Evolutionary conservation across 2,329 filamentous ascomycete species (phyloP).

Genomic region (Fusarium albosuccineum): DNA sequence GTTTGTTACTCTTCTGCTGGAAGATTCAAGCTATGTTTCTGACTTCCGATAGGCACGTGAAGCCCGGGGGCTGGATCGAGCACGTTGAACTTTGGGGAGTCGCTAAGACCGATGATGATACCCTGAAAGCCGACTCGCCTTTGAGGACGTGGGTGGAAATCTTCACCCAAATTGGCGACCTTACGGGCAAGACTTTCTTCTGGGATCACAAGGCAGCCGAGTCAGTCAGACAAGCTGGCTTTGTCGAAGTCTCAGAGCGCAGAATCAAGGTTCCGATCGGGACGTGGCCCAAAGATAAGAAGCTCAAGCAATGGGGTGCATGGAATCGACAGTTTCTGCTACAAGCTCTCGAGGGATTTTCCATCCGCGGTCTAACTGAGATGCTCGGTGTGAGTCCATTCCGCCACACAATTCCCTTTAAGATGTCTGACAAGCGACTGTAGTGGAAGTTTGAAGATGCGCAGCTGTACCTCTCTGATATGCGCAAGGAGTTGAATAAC

Average conservation of each 20-base stretch:
- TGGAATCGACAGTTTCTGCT: slow-evolving; percentile 33
- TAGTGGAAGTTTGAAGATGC: slow-evolving; percentile 3
- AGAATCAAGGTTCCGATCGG: slow-evolving; percentile 25
- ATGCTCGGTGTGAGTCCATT: background rate
- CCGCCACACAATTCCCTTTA: background rate
- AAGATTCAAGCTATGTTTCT: background rate
- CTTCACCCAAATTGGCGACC: slow-evolving; percentile 23
- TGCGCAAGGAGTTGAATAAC: background rate
- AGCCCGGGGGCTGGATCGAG: slow-evolving; percentile 29
- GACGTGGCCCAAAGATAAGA: slow-evolving; percentile 30
- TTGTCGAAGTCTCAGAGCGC: slow-evolving; percentile 21
- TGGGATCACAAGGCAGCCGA: slow-evolving; percentile 21
- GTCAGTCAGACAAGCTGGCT: slow-evolving; percentile 11
- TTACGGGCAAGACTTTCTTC: slow-evolving; percentile 27
- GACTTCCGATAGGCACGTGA: background rate
- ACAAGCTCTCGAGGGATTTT: slow-evolving; percentile 25
- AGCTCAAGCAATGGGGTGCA: slow-evolving; percentile 31
- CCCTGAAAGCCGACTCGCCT: slow-evolving; percentile 23
- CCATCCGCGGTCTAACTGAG: slow-evolving; percentile 27
- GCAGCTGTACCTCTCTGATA: background rate
- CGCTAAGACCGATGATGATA: slow-evolving; percentile 24
- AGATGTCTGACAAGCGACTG: background rate
- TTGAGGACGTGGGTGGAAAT: slow-evolving; percentile 26
- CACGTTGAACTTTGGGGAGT: slow-evolving; percentile 32
- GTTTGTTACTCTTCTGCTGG: background rate